Conservation (phyloP, 2,329 filamentous ascomycete species). For the Plenodomus tracheiphilus region DNA sequence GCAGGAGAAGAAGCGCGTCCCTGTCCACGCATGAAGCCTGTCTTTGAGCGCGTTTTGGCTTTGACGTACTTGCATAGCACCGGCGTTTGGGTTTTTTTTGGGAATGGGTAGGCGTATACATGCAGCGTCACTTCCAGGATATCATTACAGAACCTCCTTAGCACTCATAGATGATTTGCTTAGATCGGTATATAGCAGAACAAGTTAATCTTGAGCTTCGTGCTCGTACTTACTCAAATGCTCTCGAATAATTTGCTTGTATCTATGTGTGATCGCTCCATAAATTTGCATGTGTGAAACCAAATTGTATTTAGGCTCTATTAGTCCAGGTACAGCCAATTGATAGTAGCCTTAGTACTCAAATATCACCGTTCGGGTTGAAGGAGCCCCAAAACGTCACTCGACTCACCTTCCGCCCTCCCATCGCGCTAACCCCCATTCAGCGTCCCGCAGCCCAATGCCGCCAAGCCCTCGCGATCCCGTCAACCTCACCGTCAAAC, state of each 20-base stretch:
- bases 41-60: neutral
- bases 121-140: neutral
- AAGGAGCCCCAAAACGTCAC: neutral
- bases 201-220: no score
- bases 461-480: slow-evolving; percentile 11
- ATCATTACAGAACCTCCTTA: neutral
- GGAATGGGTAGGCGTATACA: neutral
- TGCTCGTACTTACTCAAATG: no score
- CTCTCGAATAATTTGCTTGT: no score
- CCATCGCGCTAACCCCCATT: slow-evolving; percentile 12
- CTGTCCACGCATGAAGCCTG: slow-evolving; percentile 16
- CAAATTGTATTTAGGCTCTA: no score
- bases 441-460: slow-evolving; percentile 5
- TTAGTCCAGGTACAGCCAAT: no score
- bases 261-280: no score
- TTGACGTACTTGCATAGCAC: slow-evolving; percentile 19
- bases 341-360: neutral
- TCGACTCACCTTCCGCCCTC: neutral
- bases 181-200: no score
- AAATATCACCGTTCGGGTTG: neutral
- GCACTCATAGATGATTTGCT: no score
- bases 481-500: slow-evolving; percentile 9
- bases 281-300: no score
- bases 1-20: slow-evolving; percentile 25
- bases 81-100: slow-evolving; percentile 19